A percentile compares a stretch with the other conserved stretches of the same genome.
Evolutionary conservation across 2,329 filamentous ascomycete species (phyloP).

Genomic region (Fusarium luffae): DNA sequence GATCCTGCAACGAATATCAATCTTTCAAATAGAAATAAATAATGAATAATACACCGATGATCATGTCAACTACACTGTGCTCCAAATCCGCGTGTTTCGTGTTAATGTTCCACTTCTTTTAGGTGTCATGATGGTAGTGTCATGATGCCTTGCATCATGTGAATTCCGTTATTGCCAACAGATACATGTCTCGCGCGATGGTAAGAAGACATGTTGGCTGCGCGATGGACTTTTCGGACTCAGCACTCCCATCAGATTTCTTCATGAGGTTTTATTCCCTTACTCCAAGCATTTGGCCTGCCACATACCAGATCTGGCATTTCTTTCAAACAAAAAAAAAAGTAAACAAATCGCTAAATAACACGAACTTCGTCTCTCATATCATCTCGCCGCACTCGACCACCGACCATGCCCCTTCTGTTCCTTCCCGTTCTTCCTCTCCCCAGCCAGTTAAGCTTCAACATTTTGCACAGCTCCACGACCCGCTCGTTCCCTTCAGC

Average conservation of each 20-base stretch:
- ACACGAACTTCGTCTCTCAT: slow-evolving; percentile 56
- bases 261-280: background rate
- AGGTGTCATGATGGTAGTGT: background rate
- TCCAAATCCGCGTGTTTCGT: background rate
- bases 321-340: background rate
- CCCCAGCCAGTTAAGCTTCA: slow-evolving; percentile 98
- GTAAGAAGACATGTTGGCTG: no score
- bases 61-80: background rate
- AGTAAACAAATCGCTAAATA: slow-evolving; percentile 26
- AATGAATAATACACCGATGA: background rate
- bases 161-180: background rate
- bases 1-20: background rate
- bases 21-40: background rate
- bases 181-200: background rate
- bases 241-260: background rate
- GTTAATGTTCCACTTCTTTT: background rate
- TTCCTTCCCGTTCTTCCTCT: slow-evolving; percentile 90
- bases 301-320: background rate
- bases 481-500: slow-evolving; percentile 83
- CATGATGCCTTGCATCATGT: background rate
- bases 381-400: slow-evolving; percentile 62
- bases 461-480: slow-evolving; percentile 82
- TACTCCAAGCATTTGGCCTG: background rate
- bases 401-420: slow-evolving; percentile 87
- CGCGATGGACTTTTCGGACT: background rate